These are phyloP conservation scores for Sporothrix dimorphospora DNA, from an alignment of 2,329 filamentous ascomycete genomes.

Conservation along the genomic window DNA sequence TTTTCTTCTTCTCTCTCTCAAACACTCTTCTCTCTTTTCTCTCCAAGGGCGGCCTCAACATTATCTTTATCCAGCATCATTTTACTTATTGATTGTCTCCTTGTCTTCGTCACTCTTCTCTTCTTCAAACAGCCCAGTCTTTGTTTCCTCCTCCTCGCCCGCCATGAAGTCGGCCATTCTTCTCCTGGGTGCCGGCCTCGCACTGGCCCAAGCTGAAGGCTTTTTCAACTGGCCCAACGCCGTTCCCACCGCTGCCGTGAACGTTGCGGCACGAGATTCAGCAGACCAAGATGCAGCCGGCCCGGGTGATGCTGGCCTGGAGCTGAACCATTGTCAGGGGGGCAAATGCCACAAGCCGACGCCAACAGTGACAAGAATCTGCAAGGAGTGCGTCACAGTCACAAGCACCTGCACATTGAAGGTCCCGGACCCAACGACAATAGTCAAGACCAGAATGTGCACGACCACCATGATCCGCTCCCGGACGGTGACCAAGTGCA, in stretches of 20 bases:
- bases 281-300: neutral
- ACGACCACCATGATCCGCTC: constrained; percentile 23
- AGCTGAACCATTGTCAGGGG: constrained; percentile 3
- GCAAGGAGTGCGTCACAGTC: constrained; percentile 21
- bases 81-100: constrained; percentile 18
- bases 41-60: constrained; percentile 27
- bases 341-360: neutral
- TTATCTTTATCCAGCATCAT: constrained; percentile 28
- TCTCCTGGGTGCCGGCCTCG: constrained; percentile 29
- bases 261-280: constrained; percentile 15
- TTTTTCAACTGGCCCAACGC: constrained; percentile 17
- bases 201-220: constrained; percentile 28
- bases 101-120: constrained; percentile 16
- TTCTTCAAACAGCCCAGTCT: neutral
- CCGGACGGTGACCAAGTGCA: constrained; percentile 27
- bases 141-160: constrained; percentile 6
- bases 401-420: constrained; percentile 21
- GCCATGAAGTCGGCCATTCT: constrained; percentile 33
- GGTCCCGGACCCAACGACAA: constrained; percentile 26
- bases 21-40: constrained; percentile 15
- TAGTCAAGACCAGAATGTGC: constrained; percentile 24
- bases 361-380: constrained; percentile 17
- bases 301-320: neutral
- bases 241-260: neutral
- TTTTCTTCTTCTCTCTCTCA: neutral